phyloP scores from a whole-genome alignment of 805 yeast genomes.

The Kluyveromyces siamensis region DNA sequence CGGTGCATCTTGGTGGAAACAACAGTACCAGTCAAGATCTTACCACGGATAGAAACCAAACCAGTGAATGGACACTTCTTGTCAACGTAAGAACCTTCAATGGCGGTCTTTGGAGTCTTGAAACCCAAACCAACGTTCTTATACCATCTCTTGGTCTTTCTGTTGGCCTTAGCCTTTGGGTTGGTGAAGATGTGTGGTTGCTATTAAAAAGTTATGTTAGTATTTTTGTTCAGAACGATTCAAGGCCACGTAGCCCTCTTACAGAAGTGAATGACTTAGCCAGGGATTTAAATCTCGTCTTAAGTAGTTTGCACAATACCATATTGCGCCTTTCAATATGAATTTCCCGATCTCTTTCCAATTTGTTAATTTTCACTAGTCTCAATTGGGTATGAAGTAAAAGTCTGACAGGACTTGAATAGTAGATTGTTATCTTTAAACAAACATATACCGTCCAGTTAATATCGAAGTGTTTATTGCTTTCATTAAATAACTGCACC shows the following conservation, averaged over 20 bases:
- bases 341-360: too few species aligned
- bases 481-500: too few species aligned
- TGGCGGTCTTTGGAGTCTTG: slow-evolving; percentile 99
- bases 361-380: too few species aligned
- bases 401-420: too few species aligned
- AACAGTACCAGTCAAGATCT: slow-evolving; percentile 98
- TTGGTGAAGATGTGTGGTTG: slow-evolving; percentile 99
- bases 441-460: too few species aligned
- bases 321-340: too few species aligned
- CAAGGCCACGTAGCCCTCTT: background rate
- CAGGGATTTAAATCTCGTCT: background rate
- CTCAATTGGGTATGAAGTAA: too few species aligned
- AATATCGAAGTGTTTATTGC: too few species aligned
- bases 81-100: slow-evolving; percentile 98
- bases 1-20: slow-evolving; percentile 99
- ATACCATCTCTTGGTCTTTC: slow-evolving; percentile 99
- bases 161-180: slow-evolving; percentile 98
- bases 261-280: background rate
- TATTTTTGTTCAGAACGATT: slow-evolving; percentile 10
- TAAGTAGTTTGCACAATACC: too few species aligned
- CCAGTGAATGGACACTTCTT: slow-evolving; percentile 99
- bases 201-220: slow-evolving; percentile 41
- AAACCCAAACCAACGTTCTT: slow-evolving; percentile 99
- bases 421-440: too few species aligned
- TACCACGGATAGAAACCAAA: slow-evolving; percentile 97